These are phyloP conservation scores for Thalassiosira exigua DNA, from an alignment of 352 stramenopile genomes.

Conservation along the genomic window DNA sequence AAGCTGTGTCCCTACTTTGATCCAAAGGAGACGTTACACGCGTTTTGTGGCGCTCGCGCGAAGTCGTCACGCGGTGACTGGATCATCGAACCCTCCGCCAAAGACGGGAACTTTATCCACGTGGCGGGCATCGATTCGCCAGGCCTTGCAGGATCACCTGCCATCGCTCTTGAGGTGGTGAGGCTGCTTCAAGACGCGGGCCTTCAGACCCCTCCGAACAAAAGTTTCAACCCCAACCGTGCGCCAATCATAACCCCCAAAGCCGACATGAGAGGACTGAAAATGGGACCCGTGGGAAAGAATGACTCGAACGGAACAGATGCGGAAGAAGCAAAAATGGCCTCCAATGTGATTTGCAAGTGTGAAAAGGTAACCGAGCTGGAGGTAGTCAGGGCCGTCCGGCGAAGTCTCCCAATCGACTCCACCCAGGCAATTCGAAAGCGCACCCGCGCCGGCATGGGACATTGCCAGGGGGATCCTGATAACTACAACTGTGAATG, in stretches of 20 bases:
- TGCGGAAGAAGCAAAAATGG: constrained; percentile 61
- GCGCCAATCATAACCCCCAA: constrained; percentile 82
- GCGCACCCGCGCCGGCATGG: constrained; percentile 77
- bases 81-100: constrained; percentile 78
- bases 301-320: constrained; percentile 71
- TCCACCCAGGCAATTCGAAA: constrained; percentile 78
- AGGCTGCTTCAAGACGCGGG: constrained; percentile 67
- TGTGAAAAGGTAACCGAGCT: constrained; percentile 83
- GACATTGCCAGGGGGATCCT: constrained; percentile 70
- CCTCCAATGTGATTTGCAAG: constrained; percentile 80
- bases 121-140: constrained; percentile 81
- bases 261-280: constrained; percentile 64
- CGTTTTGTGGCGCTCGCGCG: constrained; percentile 75
- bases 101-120: constrained; percentile 77
- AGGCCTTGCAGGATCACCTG: constrained; percentile 76
- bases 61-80: constrained; percentile 77
- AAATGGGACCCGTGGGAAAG: constrained; percentile 71
- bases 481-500: constrained; percentile 81
- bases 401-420: constrained; percentile 75
- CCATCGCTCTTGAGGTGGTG: constrained; percentile 79
- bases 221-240: constrained; percentile 75
- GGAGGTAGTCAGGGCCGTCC: constrained; percentile 75
- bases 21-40: constrained; percentile 75
- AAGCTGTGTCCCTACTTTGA: constrained; percentile 77
- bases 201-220: constrained; percentile 54